Base-by-base conservation (phyloP, 148 eudicot species). In the Tetragonia tetragonoides region DNA sequence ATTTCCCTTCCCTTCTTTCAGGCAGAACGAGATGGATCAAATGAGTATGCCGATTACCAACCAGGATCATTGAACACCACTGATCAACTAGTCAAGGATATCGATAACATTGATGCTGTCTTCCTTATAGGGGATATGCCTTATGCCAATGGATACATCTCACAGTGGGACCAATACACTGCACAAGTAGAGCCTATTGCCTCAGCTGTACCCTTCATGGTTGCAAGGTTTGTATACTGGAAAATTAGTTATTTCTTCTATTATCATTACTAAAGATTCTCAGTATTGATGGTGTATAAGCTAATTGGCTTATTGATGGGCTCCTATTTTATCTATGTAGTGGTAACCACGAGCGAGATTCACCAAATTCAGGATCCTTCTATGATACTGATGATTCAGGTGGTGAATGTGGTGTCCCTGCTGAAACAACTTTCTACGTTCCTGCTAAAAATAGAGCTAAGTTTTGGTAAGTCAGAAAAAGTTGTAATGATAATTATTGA, bases 161-260 rank as follows among this genome's bases (percentile, higher is more conserved):
- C 98, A 21, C 94, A 90, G 68, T 91, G 98, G 96, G 98, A 93
- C 81, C 98, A 93, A 74, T 93, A 88, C 80, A 91, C 92, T 23
- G 81, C 91, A 41, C 94, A 91, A 80, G 88, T 93, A 68, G 94
- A 86, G 80, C 92, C 94, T 20, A 87, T 93, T 80, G 81, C 96
- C 46, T 91, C 98, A 18, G 77, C 83, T 53, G 86, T 85, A 16
- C 96, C 96, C 44, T 91, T 87, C 78, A 93, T 91, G 96, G 80
- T 93, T 40, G 94, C 90, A 60, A 91, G 96, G 98, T 93, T 46
- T 46, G 49, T 46, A 46, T 46, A 46, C 49, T 46, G 49, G 49
- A 46, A 28, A 28, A 28, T 28, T 28, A 28, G 34, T 28, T 28
- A 28, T 28, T 28, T 28, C 34, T 28, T 28, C 34, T 28, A 28